Base-by-base conservation (phyloP, 1,139 yeast species). In the Pneumocystis sp. region DNA sequence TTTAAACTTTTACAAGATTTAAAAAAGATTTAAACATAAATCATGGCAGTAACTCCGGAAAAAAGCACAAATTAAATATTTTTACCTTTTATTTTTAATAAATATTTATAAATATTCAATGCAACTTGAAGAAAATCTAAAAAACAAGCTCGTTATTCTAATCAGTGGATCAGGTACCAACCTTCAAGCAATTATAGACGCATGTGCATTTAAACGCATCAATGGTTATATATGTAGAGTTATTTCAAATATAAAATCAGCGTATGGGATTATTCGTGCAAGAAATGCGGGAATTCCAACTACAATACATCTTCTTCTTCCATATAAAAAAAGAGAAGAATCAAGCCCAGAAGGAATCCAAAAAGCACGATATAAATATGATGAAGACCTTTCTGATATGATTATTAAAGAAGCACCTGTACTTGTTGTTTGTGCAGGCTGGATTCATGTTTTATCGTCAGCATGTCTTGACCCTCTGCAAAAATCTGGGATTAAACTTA, bases 131-230 rank as follows among this genome's bases (percentile, higher is more conserved):
- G 15, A 50, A 50, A 50, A 25, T 25, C 1, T 1, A 50, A 50
- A 50, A 50, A 50, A 50, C 34, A 2, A 29, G 12, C 42, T 66
- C 19, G 62, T 64, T 2, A 97, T 93, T 0, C 82, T 93, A 64
- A 93, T 93, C 63, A 91, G 97, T 1, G 98, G 98, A 0, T 86
- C 88, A 35, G 98, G 98, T 0, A 85, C 97, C 29, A 93, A 93
- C 73, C 79, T 93, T 61, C 98, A 93, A 75, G 97, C 98, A 0
- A 79, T 93, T 59, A 89, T 93, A 63, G 96, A 93, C 74, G 89
- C 95, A 0, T 77, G 81, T 65, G 70, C 73, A 1, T 80, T 81
- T 0, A 75, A 77, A 21, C 76, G 82, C 25, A 75, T 77, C 21
- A 74, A 79, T 37, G 67, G 70, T 29, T 76, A 78, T 61, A 84